Conservation (phyloP, 768 basidiomycete species). For the Omphalotus guepiniiformis region DNA sequence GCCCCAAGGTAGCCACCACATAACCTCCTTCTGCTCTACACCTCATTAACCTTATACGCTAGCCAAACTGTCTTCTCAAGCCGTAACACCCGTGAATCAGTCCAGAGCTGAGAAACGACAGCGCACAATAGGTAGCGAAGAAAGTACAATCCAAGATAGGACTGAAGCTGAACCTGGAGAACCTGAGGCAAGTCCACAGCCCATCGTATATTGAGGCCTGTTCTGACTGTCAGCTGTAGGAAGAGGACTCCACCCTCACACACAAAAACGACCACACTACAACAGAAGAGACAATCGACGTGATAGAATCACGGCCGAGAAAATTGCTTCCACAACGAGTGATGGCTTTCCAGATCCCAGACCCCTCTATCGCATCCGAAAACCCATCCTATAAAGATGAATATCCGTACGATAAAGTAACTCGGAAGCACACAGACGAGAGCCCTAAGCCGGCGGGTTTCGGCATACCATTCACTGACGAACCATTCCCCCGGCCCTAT, state of each 20-base stretch:
- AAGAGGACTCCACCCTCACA: neutral
- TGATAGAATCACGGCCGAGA: neutral
- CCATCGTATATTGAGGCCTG: too few relatives aligned
- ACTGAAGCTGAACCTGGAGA: neutral
- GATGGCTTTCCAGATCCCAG: neutral
- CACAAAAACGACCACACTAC: neutral
- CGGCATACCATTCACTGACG: neutral
- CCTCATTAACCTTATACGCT: too few relatives aligned
- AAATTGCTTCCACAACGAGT: neutral
- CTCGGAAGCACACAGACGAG: neutral
- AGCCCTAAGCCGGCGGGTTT: neutral
- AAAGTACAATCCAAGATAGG: neutral
- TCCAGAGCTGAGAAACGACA: too few relatives aligned
- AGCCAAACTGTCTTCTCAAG: too few relatives aligned
- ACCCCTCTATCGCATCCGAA: neutral
- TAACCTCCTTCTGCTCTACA: too few relatives aligned
- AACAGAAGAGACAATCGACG: neutral
- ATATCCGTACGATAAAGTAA: neutral
- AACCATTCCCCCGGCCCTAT: neutral
- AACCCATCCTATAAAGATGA: neutral
- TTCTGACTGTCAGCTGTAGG: too few relatives aligned
- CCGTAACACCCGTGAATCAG: neutral
- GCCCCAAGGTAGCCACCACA: too few relatives aligned
- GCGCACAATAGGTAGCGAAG: neutral
- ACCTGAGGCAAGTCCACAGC: neutral